These are phyloP conservation scores for Prosopis cineraria DNA, from an alignment of 306 rosid genomes.

Conservation along the genomic window DNA sequence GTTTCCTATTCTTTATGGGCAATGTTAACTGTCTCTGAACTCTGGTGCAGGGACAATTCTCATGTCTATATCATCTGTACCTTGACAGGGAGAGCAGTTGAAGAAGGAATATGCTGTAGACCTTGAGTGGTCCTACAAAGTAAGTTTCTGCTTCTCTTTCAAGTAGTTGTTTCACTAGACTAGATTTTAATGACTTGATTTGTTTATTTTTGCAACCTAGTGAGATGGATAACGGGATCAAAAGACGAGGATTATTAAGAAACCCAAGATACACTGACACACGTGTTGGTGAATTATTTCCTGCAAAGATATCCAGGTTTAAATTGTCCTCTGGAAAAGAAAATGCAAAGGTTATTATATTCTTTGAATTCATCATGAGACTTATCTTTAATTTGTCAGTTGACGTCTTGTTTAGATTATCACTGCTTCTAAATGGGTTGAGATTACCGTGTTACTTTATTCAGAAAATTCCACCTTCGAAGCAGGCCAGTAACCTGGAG, in stretches of 20 bases:
- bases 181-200: conserved; percentile 20
- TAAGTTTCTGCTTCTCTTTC: conserved; percentile 29
- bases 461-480: too few species aligned
- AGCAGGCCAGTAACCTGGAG: too few species aligned
- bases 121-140: conserved; percentile 24
- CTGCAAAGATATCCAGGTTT: conserved; percentile 53
- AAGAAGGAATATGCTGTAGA: conserved; percentile 35
- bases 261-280: conserved; percentile 63
- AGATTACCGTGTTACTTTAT: too few species aligned
- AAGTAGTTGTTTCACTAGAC: conserved; percentile 5
- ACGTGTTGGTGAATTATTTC: conserved; percentile 75
- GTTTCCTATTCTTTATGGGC: not conserved
- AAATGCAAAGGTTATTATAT: too few species aligned
- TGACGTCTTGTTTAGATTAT: too few species aligned
- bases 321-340: conserved; percentile 49
- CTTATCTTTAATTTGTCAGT: too few species aligned
- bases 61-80: not conserved
- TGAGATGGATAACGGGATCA: conserved; percentile 47
- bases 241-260: conserved; percentile 48
- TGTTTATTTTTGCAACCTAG: conserved; percentile 36
- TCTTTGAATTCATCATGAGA: too few species aligned
- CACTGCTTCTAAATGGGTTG: too few species aligned
- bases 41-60: not conserved
- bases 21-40: not conserved
- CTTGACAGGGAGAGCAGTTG: conserved; percentile 49